These are phyloP conservation scores for Crotalaria pallida DNA, from an alignment of 306 rosid genomes.

Conservation along the genomic window DNA sequence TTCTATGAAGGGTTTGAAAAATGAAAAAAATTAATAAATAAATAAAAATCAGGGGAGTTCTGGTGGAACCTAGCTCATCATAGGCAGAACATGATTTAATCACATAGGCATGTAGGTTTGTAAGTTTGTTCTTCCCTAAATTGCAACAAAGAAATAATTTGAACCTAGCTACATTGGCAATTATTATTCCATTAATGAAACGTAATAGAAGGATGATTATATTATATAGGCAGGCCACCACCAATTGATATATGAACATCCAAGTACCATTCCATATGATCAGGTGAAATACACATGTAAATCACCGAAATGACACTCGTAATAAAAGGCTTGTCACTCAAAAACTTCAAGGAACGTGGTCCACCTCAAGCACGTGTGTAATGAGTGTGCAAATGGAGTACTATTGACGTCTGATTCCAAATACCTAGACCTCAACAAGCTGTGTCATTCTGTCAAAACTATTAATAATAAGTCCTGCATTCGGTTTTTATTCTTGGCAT, in stretches of 20 bases:
- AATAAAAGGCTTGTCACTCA: too few relatives aligned
- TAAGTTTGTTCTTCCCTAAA: not conserved
- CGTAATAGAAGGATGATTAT: not conserved
- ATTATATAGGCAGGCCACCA: too few relatives aligned
- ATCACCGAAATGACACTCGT: not conserved
- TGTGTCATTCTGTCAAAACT: conserved; percentile 2
- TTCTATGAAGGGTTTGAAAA: too few relatives aligned
- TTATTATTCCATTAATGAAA: not conserved
- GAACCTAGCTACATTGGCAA: too few relatives aligned
- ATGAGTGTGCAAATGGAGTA: not conserved
- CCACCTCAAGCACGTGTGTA: not conserved
- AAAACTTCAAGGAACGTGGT: not conserved
- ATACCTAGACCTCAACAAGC: not conserved
- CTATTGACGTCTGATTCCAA: not conserved
- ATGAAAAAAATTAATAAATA: too few relatives aligned
- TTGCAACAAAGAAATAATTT: not conserved
- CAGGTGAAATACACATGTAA: not conserved
- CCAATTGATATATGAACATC: not conserved
- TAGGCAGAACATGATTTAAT: too few relatives aligned
- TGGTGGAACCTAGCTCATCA: not conserved
- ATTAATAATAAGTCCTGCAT: too few relatives aligned
- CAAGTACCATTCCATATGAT: not conserved
- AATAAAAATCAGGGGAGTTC: too few relatives aligned
- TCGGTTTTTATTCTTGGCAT: too few relatives aligned
- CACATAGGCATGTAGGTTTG: not conserved